Evolutionary conservation across 2,329 filamentous ascomycete species (phyloP), one percentile per base, ranked within the genome.

Genomic region (Sphaerulina populicola): DNA sequence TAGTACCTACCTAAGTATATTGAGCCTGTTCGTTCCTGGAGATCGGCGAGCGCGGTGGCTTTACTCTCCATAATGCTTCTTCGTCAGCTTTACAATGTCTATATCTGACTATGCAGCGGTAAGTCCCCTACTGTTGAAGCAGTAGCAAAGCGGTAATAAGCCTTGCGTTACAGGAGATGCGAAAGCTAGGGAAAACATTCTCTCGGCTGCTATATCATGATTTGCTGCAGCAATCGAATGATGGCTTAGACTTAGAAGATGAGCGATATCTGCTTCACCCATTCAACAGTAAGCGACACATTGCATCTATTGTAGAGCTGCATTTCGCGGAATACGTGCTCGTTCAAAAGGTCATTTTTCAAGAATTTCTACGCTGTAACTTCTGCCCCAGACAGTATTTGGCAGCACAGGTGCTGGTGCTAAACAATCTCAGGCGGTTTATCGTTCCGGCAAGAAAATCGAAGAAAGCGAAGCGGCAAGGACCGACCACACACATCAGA

Each of bases 251-350:
- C 11, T 12, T 4, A 9, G 30, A 33, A 12, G 30, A 33, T 12
- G 30, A 33, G 2, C 30, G 30, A 2, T 33, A 33, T 33, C 30
- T 33, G 30, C 30, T 33, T 18, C 42, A 44, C n/a, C n/a, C 18
- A n/a, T 11, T 6, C 29, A n/a, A 14, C 14, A 44, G 41, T 33
- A 46, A 2, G 33, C 46, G 7, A 43, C 57, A 30, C 38, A 57
- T 33, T 12, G 30, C 30, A 12, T 33, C 30, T 8, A 33, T 33
- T 2, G 30, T 33, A 8, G 30, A 33, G 4, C 33, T 60, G 3
- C n/a, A 21, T 6, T 56, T 54, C 39, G 50, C 60, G 6, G 57
- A 61, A 18, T 63, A 63, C 50, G 35, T 64, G 11, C 30, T 65
- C 1, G 37, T 62, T 36, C 62, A 63, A 45, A 45, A 43, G 60